These are phyloP conservation scores for Phaeolepiota aurea DNA, from an alignment of 768 basidiomycete genomes.

Conservation along the genomic window DNA sequence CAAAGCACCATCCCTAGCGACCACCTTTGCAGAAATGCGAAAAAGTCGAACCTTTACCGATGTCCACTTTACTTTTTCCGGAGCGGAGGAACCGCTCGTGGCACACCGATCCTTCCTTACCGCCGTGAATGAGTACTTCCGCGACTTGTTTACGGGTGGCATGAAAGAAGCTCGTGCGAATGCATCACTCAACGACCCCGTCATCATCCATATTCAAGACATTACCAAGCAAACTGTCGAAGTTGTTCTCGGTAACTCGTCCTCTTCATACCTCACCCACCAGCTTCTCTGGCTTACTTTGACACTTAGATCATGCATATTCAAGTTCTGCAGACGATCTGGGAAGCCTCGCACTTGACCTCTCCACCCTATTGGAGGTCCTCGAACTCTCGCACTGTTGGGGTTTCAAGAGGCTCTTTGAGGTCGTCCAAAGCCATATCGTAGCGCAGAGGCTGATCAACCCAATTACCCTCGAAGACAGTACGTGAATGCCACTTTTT, in stretches of 20 bases:
- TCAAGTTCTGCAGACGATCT: conserved; percentile 9
- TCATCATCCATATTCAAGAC: conserved; percentile 3
- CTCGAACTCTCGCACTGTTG: conserved; percentile 19
- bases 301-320: conserved; percentile 28
- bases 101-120: conserved; percentile 33
- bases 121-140: conserved; percentile 23
- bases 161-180: conserved; percentile 12
- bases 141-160: conserved; percentile 16
- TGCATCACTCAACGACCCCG: conserved; percentile 6
- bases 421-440: conserved; percentile 19
- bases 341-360: conserved; percentile 5
- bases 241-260: neutral
- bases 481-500: conserved; percentile 13
- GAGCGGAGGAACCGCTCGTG: conserved; percentile 12
- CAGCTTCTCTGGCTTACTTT: too few relatives aligned
- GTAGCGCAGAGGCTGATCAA: conserved; percentile 15
- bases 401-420: conserved; percentile 14
- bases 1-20: conserved; percentile 8
- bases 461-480: conserved; percentile 17
- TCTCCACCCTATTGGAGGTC: conserved; percentile 15
- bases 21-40: conserved; percentile 25
- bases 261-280: too few relatives aligned
- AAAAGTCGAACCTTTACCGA: conserved; percentile 22
- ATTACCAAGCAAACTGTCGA: neutral
- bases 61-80: conserved; percentile 20